phyloP scores from a whole-genome alignment of 2,329 filamentous ascomycete genomes.

The Colletotrichum tamarilloi region DNA sequence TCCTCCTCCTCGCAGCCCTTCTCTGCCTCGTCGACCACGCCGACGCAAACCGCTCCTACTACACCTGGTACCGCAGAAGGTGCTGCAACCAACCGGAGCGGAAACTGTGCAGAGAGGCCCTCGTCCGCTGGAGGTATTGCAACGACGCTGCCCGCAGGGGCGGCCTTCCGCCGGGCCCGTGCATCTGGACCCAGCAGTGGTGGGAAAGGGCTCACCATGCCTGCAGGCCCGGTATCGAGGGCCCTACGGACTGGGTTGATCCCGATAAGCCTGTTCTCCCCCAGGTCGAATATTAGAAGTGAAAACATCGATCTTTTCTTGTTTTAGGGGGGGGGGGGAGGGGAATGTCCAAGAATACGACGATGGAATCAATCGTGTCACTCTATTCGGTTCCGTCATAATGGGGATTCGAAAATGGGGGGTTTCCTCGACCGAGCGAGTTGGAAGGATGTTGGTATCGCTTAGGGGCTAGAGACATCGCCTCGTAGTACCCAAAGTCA shows the following conservation, averaged over 20 bases:
- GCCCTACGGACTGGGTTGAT: slow-evolving; percentile 1
- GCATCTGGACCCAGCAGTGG: not conserved
- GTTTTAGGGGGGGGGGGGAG: no score
- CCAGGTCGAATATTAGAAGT: not conserved
- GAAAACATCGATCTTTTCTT: not conserved
- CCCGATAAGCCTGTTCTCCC: not conserved
- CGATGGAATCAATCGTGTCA: no score
- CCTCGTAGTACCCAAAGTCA: no score
- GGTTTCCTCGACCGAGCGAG: no score
- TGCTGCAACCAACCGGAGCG: not conserved
- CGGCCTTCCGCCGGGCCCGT: not conserved
- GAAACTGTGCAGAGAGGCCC: not conserved
- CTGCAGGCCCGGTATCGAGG: slow-evolving; percentile 9
- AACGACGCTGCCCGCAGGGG: not conserved
- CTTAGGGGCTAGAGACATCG: no score
- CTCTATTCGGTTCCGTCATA: no score
- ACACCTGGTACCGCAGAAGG: not conserved
- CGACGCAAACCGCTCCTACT: not conserved
- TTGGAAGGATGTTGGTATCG: no score
- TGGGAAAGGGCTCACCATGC: not conserved
- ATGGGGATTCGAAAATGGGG: no score
- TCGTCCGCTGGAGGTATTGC: not conserved
- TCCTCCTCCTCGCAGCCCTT: not conserved
- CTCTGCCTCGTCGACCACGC: not conserved
- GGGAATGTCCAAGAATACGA: no score